Evolutionary conservation across 306 rosid species (phyloP), one percentile per base, ranked within the genome.

Genomic region (Fagus crenata): DNA sequence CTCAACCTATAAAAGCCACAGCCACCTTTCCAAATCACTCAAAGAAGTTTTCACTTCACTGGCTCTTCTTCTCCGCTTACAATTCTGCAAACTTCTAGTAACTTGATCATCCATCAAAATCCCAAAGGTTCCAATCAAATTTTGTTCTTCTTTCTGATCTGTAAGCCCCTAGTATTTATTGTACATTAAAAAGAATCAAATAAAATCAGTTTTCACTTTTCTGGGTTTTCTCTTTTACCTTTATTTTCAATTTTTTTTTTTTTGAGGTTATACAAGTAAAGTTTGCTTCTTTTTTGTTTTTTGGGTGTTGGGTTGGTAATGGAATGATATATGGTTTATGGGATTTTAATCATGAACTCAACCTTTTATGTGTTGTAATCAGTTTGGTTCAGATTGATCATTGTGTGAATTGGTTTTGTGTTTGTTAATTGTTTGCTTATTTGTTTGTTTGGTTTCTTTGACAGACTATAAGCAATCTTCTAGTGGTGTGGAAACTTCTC

Each of bases 361-460:
- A 40, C 35, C 8, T 61, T 33, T 61, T 61, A 33, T 61, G 68
- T 7, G 7, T 61, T 32, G 0, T 33, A 28, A 61, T 61, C n/a
- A 9, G 22, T 61, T 80, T 65, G 35, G 8, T 69, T 69, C 7
- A 1, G 11, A 73, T 59, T 31, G 70, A 15, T 69, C 12, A 6
- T 41, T 18, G 40, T 55, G 53, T 36, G 65, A 49, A 28, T 13
- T 9, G 43, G 71, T 74, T 74, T 72, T 53, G 46, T 71, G 67
- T 63, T 31, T 8, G n/a, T 6, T 2, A 31, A 2, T 6, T 51
- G 82, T 46, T 4, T 73, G 73, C 14, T 73, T 43, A 59, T 78
- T 43, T 56, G 36, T 18, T 49, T 83, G 68, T 76, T 78, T 59
- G 65, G 71, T 56, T 78, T 68, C 41, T 77, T 73, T 46, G 75